Evolutionary conservation across 345 rosid species (phyloP), one percentile per base, ranked within the genome.

Genomic region (Linum trigynum): DNA sequence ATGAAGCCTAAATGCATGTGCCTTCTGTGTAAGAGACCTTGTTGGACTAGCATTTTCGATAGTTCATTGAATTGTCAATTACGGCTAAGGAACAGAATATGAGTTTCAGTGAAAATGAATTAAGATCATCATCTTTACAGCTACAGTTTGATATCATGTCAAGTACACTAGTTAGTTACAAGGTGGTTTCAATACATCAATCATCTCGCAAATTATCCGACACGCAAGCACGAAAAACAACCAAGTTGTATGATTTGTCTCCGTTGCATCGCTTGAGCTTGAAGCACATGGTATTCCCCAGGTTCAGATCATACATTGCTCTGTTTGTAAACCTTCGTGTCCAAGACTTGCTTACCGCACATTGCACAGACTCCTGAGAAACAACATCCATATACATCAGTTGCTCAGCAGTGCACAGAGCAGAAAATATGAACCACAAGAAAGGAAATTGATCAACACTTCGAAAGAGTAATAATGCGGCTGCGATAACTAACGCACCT

Each of bases 271-370:
- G 32, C 32, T 23, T 23, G 32, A 23, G 32, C 32, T 23, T 23
- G 32, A 6, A 41, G 45, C 9, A 41, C 45, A 41, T 41, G 45
- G 0, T 41, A 8, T 41, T 41, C 45, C 45, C 15, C 40, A 12
- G 35, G 16, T 60, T 45, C 11, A 12, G 38, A 39, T 79, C 78
- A 91, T 9, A 81, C 96, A 79, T 94, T 94, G 79, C 99, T 94
- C 69, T 94, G 99, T 81, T 87, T 94, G 79, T 95, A 95, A 55
- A 84, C 45, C 88, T 95, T 95, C 48, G 99, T 94, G 83, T 95
- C 96, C 5, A 95, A 84, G 23, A 95, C 99, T 83, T 95, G 97
- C 81, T 95, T 95, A 38, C 99, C 99, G 1, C 99, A 94, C 99
- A 94, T 88, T 0, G 95, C 97, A 63, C 97, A 89, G n/a, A 95